phyloP scores from a whole-genome alignment of 139 green algal genomes.

The Coccomyxa sp. region DNA sequence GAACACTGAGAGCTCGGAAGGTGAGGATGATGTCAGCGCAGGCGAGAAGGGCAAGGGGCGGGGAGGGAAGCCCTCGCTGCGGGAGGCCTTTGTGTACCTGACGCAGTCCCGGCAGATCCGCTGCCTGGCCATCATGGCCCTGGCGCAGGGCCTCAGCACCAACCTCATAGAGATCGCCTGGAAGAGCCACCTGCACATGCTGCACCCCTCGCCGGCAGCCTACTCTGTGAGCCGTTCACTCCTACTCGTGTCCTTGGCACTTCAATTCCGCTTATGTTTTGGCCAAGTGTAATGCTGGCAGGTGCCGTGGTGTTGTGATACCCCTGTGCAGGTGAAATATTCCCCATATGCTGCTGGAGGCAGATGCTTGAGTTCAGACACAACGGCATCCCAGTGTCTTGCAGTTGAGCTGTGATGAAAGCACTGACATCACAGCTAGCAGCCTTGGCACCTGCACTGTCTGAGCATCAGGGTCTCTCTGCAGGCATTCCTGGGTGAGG shows the following conservation, averaged over 20 bases:
- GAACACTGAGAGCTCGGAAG: neutral
- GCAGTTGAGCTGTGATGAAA: neutral
- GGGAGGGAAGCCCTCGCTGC: constrained; percentile 30
- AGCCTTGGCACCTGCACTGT: neutral
- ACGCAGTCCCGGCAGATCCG: constrained; percentile 66
- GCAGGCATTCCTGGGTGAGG: constrained; percentile 72
- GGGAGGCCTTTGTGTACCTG: constrained; percentile 54
- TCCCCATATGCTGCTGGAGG: too few species aligned
- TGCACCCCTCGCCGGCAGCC: constrained; percentile 71
- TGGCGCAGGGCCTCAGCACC: constrained; percentile 81
- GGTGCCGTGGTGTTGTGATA: neutral
- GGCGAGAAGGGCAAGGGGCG: too few species aligned
- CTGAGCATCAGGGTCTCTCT: too few species aligned
- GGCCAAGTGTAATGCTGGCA: too few species aligned
- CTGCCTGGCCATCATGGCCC: constrained; percentile 86
- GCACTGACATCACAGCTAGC: neutral
- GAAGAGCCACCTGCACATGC: constrained; percentile 86
- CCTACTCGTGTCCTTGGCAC: too few species aligned
- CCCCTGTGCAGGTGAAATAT: neutral
- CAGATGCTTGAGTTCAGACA: too few species aligned
- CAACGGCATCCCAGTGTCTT: neutral
- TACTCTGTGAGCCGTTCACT: constrained; percentile 55
- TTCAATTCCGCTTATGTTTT: too few species aligned
- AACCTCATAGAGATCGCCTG: constrained; percentile 90
- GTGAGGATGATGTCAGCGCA: neutral